Evolutionary conservation across 129 eudicot species (phyloP).

Genomic region (Lactuca saligna): DNA sequence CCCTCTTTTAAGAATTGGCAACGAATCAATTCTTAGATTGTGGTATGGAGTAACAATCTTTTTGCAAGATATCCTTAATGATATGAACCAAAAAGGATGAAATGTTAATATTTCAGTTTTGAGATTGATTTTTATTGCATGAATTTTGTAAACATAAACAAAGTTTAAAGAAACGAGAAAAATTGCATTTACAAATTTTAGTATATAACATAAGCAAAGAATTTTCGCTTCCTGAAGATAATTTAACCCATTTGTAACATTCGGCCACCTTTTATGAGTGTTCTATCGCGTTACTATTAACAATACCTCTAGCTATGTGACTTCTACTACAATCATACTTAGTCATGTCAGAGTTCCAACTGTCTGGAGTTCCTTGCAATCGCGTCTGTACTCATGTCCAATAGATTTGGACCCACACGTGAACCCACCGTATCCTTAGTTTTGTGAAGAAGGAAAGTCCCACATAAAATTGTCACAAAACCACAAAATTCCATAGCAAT

Average conservation of each 20-base stretch:
- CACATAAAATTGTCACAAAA: slow-evolving; percentile 73
- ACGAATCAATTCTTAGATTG: no score
- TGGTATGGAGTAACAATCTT: no score
- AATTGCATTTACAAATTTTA: background rate
- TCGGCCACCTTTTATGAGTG: background rate
- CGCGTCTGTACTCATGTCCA: background rate
- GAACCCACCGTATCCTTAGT: slow-evolving; percentile 51
- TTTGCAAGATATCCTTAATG: no score
- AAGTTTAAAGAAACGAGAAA: no score
- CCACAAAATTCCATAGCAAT: slow-evolving; percentile 67
- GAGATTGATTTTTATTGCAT: no score
- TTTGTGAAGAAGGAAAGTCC: slow-evolving; percentile 89
- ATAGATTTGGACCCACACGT: background rate
- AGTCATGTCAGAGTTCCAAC: slow-evolving; percentile 23
- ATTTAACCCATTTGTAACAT: slow-evolving; percentile 11
- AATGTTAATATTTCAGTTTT: no score
- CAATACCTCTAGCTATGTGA: background rate
- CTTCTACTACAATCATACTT: background rate
- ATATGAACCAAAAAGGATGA: no score
- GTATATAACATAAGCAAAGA: slow-evolving; percentile 8
- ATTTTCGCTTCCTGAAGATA: slow-evolving; percentile 9
- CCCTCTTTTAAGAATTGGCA: no score
- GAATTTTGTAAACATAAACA: background rate
- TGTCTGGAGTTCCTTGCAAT: slow-evolving; percentile 13
- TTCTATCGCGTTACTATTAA: slow-evolving; percentile 17